Conservation (phyloP, 1,139 yeast genomes). For the Suhomyces chickasaworum region DNA sequence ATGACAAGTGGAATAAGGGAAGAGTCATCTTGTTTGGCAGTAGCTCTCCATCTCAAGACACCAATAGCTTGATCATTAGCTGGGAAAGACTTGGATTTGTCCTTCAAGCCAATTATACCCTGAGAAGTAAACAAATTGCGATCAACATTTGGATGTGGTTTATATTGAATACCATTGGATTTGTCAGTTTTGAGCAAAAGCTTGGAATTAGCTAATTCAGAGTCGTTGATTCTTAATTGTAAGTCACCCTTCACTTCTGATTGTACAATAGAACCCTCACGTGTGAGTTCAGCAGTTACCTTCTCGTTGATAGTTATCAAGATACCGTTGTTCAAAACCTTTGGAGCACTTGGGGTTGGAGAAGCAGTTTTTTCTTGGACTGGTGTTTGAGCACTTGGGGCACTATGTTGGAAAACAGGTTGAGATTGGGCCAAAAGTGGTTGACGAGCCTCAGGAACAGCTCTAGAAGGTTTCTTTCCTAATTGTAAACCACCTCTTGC, state of each 20-base stretch:
- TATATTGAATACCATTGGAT: conserved; percentile 64
- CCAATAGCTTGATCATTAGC: conserved; percentile 87
- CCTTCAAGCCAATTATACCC: conserved; percentile 71
- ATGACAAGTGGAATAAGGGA: conserved; percentile 69
- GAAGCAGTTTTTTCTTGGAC: conserved; percentile 26
- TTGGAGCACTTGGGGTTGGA: conserved; percentile 32
- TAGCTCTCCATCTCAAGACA: conserved; percentile 87
- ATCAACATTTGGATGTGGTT: conserved; percentile 96
- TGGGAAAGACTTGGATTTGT: conserved; percentile 80
- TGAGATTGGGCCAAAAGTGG: conserved; percentile 42
- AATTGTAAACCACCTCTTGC: conserved; percentile 77
- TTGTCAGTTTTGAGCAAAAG: conserved; percentile 57
- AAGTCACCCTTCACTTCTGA: conserved; percentile 90
- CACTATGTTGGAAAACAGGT: conserved; percentile 26
- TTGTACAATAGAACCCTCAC: conserved; percentile 77
- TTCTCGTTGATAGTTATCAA: conserved; percentile 78
- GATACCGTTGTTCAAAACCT: conserved; percentile 69
- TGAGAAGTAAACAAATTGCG: conserved; percentile 62
- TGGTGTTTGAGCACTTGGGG: conserved; percentile 12
- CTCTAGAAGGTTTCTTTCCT: conserved; percentile 58
- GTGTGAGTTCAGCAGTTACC: conserved; percentile 70
- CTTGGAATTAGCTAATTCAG: conserved; percentile 65
- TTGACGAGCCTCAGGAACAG: conserved; percentile 40
- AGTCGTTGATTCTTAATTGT: conserved; percentile 81
- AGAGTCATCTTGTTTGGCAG: conserved; percentile 60